Evolutionary conservation across 1,284 basidiomycete species (phyloP).

Genomic region (Phlebopus sp.): DNA sequence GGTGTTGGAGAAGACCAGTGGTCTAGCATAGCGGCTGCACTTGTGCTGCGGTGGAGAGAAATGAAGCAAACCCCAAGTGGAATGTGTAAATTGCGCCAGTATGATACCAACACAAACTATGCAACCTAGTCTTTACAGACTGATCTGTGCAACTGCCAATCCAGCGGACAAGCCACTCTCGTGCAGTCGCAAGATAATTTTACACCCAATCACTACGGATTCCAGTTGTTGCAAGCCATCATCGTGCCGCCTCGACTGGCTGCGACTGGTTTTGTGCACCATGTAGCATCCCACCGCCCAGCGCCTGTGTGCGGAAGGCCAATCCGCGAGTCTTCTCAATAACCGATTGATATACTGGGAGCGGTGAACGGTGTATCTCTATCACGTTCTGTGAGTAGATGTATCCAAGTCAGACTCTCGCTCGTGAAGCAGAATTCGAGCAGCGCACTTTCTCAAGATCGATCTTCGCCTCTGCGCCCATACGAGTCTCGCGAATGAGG

Average conservation of each 20-base stretch:
- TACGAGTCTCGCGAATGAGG: constrained; percentile 93
- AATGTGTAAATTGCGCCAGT: too few species aligned
- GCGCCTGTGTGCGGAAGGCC: constrained; percentile 86
- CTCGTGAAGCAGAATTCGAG: neutral
- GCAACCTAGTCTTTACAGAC: neutral
- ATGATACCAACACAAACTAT: neutral
- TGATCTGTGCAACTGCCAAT: too few species aligned
- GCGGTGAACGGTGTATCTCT: constrained; percentile 87
- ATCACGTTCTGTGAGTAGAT: constrained; percentile 76
- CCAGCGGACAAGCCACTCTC: neutral
- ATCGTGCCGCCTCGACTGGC: constrained; percentile 33
- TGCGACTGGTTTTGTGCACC: constrained; percentile 32
- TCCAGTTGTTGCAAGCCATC: constrained; percentile 8
- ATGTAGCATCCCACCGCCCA: constrained; percentile 81
- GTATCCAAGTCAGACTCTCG: constrained; percentile 9
- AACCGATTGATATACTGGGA: constrained; percentile 91
- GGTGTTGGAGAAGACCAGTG: constrained; percentile 23
- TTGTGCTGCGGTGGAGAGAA: too few species aligned
- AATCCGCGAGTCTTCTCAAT: constrained; percentile 96
- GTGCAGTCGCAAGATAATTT: constrained; percentile 6
- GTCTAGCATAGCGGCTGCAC: neutral
- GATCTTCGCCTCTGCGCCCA: constrained; percentile 95
- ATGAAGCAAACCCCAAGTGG: too few species aligned
- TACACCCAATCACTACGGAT: constrained; percentile 10
- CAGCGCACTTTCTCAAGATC: constrained; percentile 82